phyloP scores from a whole-genome alignment of 2,329 filamentous ascomycete genomes.

The Xylaria sp. region DNA sequence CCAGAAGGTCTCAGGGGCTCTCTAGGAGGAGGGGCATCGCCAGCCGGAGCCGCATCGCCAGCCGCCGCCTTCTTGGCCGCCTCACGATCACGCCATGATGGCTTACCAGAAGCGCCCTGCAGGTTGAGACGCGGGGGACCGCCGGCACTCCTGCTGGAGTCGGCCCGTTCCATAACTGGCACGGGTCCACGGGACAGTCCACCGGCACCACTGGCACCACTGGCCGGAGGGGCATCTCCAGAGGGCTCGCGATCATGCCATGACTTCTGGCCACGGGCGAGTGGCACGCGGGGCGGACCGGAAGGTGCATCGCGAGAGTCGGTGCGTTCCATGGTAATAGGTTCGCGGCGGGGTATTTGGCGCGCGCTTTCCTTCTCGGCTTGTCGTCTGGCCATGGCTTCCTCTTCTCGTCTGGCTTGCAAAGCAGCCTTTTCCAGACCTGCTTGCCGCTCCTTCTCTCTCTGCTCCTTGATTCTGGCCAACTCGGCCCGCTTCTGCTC shows the following conservation, averaged over 20 bases:
- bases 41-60: slow-evolving; percentile 12
- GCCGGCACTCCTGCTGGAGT: slow-evolving; percentile 24
- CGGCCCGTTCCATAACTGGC: slow-evolving; percentile 27
- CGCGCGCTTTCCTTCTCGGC: slow-evolving; percentile 54
- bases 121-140: slow-evolving; percentile 57
- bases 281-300: slow-evolving; percentile 50
- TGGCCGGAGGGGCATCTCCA: slow-evolving; percentile 26
- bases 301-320: slow-evolving; percentile 44
- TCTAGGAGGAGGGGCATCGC: slow-evolving; percentile 23
- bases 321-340: slow-evolving; percentile 38
- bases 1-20: slow-evolving; percentile 51
- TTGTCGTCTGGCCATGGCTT: slow-evolving; percentile 71
- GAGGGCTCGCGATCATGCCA: slow-evolving; percentile 54
- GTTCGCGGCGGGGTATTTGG: slow-evolving; percentile 34
- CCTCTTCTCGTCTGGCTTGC: slow-evolving; percentile 81
- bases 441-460: slow-evolving; percentile 64
- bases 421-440: slow-evolving; percentile 56
- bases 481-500: slow-evolving; percentile 73
- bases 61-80: slow-evolving; percentile 38
- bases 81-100: slow-evolving; percentile 70
- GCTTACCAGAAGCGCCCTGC: slow-evolving; percentile 54
- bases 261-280: slow-evolving; percentile 46
- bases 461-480: slow-evolving; percentile 60
- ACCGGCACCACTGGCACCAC: slow-evolving; percentile 22
- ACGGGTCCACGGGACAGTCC: slow-evolving; percentile 29